Percentiles rank a stretch among this genome's conserved stretches.
Evolutionary conservation across 2,329 filamentous ascomycete species (phyloP).

Genomic region (Ascochyta rabiei): DNA sequence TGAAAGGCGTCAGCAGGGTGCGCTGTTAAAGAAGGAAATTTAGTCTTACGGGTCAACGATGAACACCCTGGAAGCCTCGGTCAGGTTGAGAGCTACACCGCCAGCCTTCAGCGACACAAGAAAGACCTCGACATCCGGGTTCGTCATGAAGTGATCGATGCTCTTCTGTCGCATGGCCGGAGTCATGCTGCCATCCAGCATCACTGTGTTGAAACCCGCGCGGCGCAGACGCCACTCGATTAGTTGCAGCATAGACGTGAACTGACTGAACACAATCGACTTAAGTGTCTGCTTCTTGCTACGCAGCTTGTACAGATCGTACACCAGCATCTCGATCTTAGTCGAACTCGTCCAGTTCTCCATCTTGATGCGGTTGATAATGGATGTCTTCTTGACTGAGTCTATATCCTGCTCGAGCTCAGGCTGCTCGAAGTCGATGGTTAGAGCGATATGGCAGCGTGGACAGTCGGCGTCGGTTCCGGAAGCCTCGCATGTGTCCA

Average conservation of each 20-base stretch:
- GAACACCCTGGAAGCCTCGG: constrained; percentile 92
- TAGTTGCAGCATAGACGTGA: constrained; percentile 95
- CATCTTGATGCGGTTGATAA: constrained; percentile 99
- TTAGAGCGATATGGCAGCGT: constrained; percentile 85
- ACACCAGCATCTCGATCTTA: constrained; percentile 95
- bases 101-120: constrained; percentile 95
- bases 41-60: constrained; percentile 85
- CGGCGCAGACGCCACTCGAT: constrained; percentile 96
- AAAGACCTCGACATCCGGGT: constrained; percentile 93
- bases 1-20: constrained; percentile 48
- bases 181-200: constrained; percentile 98
- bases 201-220: constrained; percentile 97
- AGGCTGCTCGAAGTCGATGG: constrained; percentile 92
- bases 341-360: constrained; percentile 98
- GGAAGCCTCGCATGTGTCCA: constrained; percentile 74
- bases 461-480: constrained; percentile 73
- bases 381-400: constrained; percentile 89
- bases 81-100: constrained; percentile 92
- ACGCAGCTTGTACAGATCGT: constrained; percentile 89
- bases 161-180: constrained; percentile 90
- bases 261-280: constrained; percentile 96
- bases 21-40: too few species aligned
- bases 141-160: constrained; percentile 96
- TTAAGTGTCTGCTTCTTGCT: constrained; percentile 94
- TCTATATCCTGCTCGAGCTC: constrained; percentile 92